Evolutionary conservation across 2,329 filamentous ascomycete genomes (phyloP).

Genomic region (Colletotrichum tofieldiae): DNA sequence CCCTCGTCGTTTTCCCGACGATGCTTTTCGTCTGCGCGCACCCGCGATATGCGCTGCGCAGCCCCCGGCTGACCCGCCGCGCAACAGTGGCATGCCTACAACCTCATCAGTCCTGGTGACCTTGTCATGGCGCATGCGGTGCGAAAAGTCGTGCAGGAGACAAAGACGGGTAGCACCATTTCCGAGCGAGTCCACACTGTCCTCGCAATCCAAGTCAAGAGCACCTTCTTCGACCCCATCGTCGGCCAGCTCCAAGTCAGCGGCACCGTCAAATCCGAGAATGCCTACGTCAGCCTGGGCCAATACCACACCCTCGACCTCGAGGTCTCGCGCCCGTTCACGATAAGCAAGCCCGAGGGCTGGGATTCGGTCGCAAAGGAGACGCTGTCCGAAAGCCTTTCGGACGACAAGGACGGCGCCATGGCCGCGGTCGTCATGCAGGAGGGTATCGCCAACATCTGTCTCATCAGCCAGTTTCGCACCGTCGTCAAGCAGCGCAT

Average conservation of each 20-base stretch:
- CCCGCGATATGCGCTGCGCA: not conserved
- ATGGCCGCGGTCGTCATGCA: conserved; percentile 95
- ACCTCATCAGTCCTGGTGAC: conserved; percentile 70
- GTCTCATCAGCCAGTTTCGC: conserved; percentile 84
- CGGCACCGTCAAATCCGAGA: conserved; percentile 68
- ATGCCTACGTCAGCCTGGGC: conserved; percentile 67
- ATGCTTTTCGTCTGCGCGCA: not conserved
- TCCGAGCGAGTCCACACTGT: conserved; percentile 71
- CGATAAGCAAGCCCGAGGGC: conserved; percentile 81
- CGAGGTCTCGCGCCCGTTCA: conserved; percentile 90
- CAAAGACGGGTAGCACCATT: conserved; percentile 62
- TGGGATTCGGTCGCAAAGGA: conserved; percentile 93
- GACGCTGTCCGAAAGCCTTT: conserved; percentile 83
- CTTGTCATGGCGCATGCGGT: conserved; percentile 69
- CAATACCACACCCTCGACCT: conserved; percentile 80
- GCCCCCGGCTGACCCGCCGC: conserved; percentile 4
- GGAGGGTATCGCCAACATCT: conserved; percentile 87
- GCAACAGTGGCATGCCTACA: conserved; percentile 72
- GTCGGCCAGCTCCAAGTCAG: conserved; percentile 71
- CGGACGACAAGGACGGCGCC: conserved; percentile 84
- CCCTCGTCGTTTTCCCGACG: not conserved
- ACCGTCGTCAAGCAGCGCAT: conserved; percentile 81
- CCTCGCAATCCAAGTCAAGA: conserved; percentile 70
- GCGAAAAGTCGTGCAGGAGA: conserved; percentile 67
- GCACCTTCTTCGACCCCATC: conserved; percentile 71